Evolutionary conservation across 2,329 filamentous ascomycete species (phyloP).

Genomic region (Phaeosphaeriaceae sp.): DNA sequence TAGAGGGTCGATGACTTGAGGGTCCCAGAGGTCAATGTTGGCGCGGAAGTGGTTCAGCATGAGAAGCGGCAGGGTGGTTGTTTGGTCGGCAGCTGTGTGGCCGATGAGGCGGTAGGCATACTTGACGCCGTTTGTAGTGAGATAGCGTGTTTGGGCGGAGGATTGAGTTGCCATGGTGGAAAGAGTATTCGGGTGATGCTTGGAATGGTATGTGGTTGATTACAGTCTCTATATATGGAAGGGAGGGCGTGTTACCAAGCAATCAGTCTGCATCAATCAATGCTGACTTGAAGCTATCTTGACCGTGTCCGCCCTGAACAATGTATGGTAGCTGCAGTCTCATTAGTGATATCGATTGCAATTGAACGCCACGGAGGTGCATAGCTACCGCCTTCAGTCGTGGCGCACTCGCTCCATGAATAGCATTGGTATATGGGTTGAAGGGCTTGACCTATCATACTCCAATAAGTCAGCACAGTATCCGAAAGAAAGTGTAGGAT

Average conservation of each 20-base stretch:
- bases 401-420: too few relatives aligned
- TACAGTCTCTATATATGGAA: neutral
- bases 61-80: constrained; percentile 17
- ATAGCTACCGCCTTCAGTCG: too few relatives aligned
- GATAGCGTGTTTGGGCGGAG: constrained; percentile 1
- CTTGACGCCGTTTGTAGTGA: constrained; percentile 15
- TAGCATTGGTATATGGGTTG: too few relatives aligned
- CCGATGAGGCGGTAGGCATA: constrained; percentile 30
- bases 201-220: neutral
- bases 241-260: neutral
- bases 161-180: neutral
- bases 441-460: neutral
- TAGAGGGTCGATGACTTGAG: constrained; percentile 53
- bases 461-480: neutral
- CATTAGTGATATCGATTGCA: too few relatives aligned
- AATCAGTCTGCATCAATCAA: neutral
- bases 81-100: neutral
- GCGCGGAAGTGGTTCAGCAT: constrained; percentile 30
- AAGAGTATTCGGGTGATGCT: neutral
- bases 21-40: constrained; percentile 33
- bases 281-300: too few relatives aligned
- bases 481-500: neutral
- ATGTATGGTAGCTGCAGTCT: too few relatives aligned
- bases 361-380: too few relatives aligned
- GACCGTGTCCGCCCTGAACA: too few relatives aligned